A percentile compares a stretch with the other conserved stretches of the same genome.
These are phyloP conservation scores for Chiua virens DNA, from an alignment of 768 basidiomycete species.

Conservation along the genomic window DNA sequence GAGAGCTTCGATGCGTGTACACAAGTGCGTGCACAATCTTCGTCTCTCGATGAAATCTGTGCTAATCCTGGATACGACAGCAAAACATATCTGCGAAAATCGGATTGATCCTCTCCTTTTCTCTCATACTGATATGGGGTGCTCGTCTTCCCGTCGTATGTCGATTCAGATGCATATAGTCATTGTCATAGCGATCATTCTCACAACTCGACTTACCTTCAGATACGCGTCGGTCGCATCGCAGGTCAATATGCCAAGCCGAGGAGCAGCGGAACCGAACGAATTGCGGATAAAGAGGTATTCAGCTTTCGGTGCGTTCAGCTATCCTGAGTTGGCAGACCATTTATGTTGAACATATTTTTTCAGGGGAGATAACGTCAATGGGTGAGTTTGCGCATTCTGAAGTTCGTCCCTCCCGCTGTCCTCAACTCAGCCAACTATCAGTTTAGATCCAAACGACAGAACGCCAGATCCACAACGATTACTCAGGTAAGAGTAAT, in stretches of 20 bases:
- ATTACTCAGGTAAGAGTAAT: constrained; percentile 69
- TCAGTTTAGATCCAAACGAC: constrained; percentile 64
- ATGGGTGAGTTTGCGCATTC: constrained; percentile 56
- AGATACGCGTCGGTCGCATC: constrained; percentile 87
- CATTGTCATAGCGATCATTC: constrained; percentile 1
- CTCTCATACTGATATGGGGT: constrained; percentile 92
- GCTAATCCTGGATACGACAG: constrained; percentile 37
- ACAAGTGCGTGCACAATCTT: constrained; percentile 49
- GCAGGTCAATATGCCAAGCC: constrained; percentile 98
- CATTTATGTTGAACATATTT: background rate
- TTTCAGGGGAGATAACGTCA: constrained; percentile 91
- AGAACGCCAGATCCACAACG: constrained; percentile 90
- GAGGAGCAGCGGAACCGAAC: constrained; percentile 80
- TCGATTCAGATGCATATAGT: constrained; percentile 12
- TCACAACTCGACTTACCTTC: background rate
- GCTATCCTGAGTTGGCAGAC: background rate
- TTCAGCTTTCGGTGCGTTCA: constrained; percentile 78
- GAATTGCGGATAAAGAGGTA: constrained; percentile 71
- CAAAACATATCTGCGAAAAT: constrained; percentile 88
- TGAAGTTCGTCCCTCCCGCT: background rate
- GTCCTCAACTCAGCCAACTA: background rate
- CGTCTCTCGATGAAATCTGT: constrained; percentile 7
- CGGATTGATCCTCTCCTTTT: constrained; percentile 91
- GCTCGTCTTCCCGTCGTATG: constrained; percentile 88
- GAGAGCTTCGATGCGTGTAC: constrained; percentile 93